Conservation (phyloP, 352 stramenopile genomes). For the Halophytophthora batemanensis region DNA sequence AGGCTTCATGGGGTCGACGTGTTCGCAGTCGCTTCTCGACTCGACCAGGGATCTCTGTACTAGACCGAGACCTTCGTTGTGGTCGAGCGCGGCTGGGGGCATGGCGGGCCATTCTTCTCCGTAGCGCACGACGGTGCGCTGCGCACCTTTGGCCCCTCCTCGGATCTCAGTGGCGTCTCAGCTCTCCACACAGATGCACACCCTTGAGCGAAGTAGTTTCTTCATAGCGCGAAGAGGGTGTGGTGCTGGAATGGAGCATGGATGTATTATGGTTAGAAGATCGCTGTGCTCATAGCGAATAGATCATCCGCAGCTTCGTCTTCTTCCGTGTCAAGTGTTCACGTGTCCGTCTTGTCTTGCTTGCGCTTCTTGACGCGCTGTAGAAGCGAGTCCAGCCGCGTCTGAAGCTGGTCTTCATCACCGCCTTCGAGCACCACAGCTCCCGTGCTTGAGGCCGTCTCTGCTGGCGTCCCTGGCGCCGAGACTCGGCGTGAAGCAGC, state of each 20-base stretch:
- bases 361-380: slow-evolving; percentile 35
- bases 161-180: background rate
- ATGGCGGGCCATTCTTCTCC: slow-evolving; percentile 24
- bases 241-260: too few species aligned
- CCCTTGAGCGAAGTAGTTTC: too few species aligned
- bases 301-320: background rate
- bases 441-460: slow-evolving; percentile 15
- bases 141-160: slow-evolving; percentile 28
- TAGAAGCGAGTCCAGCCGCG: slow-evolving; percentile 32
- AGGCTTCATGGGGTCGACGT: slow-evolving; percentile 30
- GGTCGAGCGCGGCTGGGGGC: slow-evolving; percentile 12
- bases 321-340: slow-evolving; percentile 3
- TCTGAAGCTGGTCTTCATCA: slow-evolving; percentile 23
- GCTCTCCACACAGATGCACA: background rate
- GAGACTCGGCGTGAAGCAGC: slow-evolving; percentile 1
- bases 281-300: too few species aligned
- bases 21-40: slow-evolving; percentile 3
- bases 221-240: too few species aligned
- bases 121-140: slow-evolving; percentile 27
- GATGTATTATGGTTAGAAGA: too few species aligned
- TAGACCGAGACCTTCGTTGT: slow-evolving; percentile 19
- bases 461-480: slow-evolving; percentile 1
- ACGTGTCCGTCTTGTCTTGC: slow-evolving; percentile 6
- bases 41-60: slow-evolving; percentile 14
- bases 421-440: slow-evolving; percentile 12